These are phyloP conservation scores for Trypanosoma mega DNA, from an alignment of 208 protist genomes.

Conservation along the genomic window DNA sequence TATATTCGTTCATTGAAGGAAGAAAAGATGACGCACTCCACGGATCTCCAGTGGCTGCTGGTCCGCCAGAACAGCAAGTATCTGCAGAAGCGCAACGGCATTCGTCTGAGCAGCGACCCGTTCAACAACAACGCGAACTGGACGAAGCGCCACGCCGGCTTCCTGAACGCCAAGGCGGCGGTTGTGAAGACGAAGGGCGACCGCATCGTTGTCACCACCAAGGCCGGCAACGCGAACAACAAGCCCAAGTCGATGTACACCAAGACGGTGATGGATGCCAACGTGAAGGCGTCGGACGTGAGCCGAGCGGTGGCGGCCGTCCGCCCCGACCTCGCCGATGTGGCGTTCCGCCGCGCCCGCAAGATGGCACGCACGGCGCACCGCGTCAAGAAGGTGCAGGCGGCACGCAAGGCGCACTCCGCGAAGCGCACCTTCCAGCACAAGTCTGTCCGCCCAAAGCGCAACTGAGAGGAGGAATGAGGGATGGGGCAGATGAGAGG, in stretches of 20 bases:
- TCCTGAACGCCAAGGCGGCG: slow-evolving; percentile 67
- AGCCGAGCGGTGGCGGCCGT: slow-evolving; percentile 67
- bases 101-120: slow-evolving; percentile 81
- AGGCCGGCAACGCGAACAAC: slow-evolving; percentile 69
- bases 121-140: slow-evolving; percentile 90
- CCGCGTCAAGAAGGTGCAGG: slow-evolving; percentile 63
- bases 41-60: slow-evolving; percentile 84
- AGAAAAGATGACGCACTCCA: slow-evolving; percentile 74
- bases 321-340: slow-evolving; percentile 77
- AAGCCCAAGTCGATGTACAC: slow-evolving; percentile 79
- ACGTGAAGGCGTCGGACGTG: slow-evolving; percentile 73
- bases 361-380: slow-evolving; percentile 59
- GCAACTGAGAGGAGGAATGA: slow-evolving; percentile 40
- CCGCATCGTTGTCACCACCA: slow-evolving; percentile 65
- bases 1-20: not conserved
- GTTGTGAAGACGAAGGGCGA: slow-evolving; percentile 76
- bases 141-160: slow-evolving; percentile 84
- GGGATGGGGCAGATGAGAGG: not conserved
- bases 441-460: slow-evolving; percentile 74
- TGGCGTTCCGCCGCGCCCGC: slow-evolving; percentile 78
- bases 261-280: slow-evolving; percentile 62
- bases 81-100: slow-evolving; percentile 79
- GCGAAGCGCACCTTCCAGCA: slow-evolving; percentile 68
- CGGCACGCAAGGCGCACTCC: slow-evolving; percentile 80
- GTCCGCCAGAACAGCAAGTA: slow-evolving; percentile 85